phyloP scores from a whole-genome alignment of 805 yeast species.

The Candida palmyrensis region DNA sequence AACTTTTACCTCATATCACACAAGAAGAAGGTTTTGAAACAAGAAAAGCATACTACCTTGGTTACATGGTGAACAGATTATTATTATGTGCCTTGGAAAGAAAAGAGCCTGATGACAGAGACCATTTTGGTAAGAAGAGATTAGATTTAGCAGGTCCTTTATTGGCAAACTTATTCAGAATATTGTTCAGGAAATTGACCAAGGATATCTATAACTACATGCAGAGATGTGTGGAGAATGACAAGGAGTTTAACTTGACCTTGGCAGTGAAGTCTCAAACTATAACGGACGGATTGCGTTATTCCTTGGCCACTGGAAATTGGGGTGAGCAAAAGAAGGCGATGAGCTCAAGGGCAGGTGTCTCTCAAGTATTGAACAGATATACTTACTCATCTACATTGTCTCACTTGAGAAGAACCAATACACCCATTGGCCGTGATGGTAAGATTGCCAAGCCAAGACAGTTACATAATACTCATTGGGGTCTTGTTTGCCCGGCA shows the following conservation, averaged over 20 bases:
- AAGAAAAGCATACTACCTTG: conserved; percentile 93
- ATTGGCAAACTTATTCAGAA: conserved; percentile 90
- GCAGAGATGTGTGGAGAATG: conserved; percentile 98
- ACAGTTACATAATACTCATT: conserved; percentile 97
- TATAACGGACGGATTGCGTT: conserved; percentile 94
- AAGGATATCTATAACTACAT: conserved; percentile 94
- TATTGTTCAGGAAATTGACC: conserved; percentile 90
- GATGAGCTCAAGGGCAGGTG: conserved; percentile 98
- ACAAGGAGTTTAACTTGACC: conserved; percentile 93
- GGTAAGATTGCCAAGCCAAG: conserved; percentile 99
- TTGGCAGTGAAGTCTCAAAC: conserved; percentile 96
- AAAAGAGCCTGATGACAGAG: conserved; percentile 98
- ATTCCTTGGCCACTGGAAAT: conserved; percentile 98
- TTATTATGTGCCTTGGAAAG: conserved; percentile 94
- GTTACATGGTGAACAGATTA: conserved; percentile 95
- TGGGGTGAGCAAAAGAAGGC: conserved; percentile 99
- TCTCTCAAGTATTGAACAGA: conserved; percentile 95
- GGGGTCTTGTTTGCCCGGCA: conserved; percentile 99
- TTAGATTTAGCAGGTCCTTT: conserved; percentile 98
- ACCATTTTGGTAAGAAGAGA: conserved; percentile 98
- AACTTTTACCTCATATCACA: conserved; percentile 93
- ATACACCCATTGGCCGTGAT: conserved; percentile 98
- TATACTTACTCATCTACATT: conserved; percentile 98
- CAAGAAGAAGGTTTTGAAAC: conserved; percentile 97
- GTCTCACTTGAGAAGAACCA: conserved; percentile 97